These are phyloP conservation scores for Erythrophleum ivorense DNA, from an alignment of 331 rosid species.

Conservation along the genomic window DNA sequence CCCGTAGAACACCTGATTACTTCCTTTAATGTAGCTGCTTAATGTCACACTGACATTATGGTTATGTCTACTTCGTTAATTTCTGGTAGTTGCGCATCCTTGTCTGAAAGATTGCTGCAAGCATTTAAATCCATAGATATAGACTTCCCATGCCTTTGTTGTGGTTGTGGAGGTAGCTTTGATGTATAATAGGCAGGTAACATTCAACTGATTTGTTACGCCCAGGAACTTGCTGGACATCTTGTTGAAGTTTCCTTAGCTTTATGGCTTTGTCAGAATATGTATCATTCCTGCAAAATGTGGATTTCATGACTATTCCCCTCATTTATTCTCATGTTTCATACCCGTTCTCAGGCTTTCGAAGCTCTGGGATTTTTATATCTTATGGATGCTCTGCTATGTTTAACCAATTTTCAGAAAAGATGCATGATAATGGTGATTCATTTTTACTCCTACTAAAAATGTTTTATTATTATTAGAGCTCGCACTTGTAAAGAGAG, in stretches of 20 bases:
- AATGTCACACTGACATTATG: slow-evolving; percentile 33
- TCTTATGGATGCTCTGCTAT: slow-evolving; percentile 47
- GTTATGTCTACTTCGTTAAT: slow-evolving; percentile 40
- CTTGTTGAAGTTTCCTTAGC: slow-evolving; percentile 50
- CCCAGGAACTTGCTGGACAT: slow-evolving; percentile 58
- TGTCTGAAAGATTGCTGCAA: slow-evolving; percentile 50
- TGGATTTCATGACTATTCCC: slow-evolving; percentile 49
- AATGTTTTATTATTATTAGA: background rate
- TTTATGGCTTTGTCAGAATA: slow-evolving; percentile 42
- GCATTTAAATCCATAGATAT: slow-evolving; percentile 49
- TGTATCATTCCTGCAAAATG: slow-evolving; percentile 62
- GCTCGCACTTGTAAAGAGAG: background rate
- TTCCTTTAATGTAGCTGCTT: slow-evolving; percentile 67
- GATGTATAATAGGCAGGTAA: slow-evolving; percentile 66
- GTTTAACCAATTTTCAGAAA: slow-evolving; percentile 29
- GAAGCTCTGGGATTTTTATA: slow-evolving; percentile 39
- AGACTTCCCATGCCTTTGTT: slow-evolving; percentile 44
- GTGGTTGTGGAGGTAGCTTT: slow-evolving; percentile 50
- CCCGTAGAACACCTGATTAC: slow-evolving; percentile 99
- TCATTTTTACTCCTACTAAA: slow-evolving; percentile 13
- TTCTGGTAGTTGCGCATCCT: slow-evolving; percentile 51
- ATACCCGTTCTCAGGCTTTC: slow-evolving; percentile 29
- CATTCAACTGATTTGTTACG: slow-evolving; percentile 57
- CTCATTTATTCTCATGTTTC: background rate
- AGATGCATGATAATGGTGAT: slow-evolving; percentile 28